phyloP scores from a whole-genome alignment of 1,284 basidiomycete species.

The Neolentinus lepideus region DNA sequence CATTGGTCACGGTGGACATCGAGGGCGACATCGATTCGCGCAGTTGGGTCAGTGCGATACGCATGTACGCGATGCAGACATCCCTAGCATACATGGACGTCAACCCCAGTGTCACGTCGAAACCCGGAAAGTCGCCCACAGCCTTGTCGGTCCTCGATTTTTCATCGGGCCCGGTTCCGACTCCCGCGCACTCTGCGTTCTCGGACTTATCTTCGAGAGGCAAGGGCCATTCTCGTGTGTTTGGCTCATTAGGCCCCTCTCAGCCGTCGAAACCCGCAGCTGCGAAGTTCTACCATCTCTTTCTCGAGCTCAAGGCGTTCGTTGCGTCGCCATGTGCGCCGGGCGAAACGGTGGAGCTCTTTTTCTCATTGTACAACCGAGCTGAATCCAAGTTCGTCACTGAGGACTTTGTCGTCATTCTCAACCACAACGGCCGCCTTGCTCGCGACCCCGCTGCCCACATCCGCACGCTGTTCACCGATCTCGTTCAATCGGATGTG shows the following conservation, averaged over 20 bases:
- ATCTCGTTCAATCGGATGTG: slow-evolving; percentile 82
- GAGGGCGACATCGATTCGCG: slow-evolving; percentile 68
- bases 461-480: slow-evolving; percentile 84
- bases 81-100: slow-evolving; percentile 77
- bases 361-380: slow-evolving; percentile 90
- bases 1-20: slow-evolving; percentile 79
- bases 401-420: slow-evolving; percentile 87
- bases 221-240: slow-evolving; percentile 39
- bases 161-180: slow-evolving; percentile 8
- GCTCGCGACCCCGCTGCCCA: slow-evolving; percentile 64
- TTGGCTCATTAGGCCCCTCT: slow-evolving; percentile 34
- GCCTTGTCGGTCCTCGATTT: slow-evolving; percentile 10
- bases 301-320: slow-evolving; percentile 87
- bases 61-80: slow-evolving; percentile 86
- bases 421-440: slow-evolving; percentile 89
- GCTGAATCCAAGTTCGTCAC: slow-evolving; percentile 83
- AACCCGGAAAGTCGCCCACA: slow-evolving; percentile 10
- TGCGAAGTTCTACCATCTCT: slow-evolving; percentile 81
- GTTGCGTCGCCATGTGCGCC: slow-evolving; percentile 85
- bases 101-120: slow-evolving; percentile 29
- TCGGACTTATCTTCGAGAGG: slow-evolving; percentile 36
- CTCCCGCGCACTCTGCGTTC: slow-evolving; percentile 9
- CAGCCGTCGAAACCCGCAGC: slow-evolving; percentile 32
- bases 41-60: slow-evolving; percentile 79
- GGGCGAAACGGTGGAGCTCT: slow-evolving; percentile 89